Base-by-base conservation (phyloP, 495 filamentous ascomycete genomes). In the Collariella sp. region DNA sequence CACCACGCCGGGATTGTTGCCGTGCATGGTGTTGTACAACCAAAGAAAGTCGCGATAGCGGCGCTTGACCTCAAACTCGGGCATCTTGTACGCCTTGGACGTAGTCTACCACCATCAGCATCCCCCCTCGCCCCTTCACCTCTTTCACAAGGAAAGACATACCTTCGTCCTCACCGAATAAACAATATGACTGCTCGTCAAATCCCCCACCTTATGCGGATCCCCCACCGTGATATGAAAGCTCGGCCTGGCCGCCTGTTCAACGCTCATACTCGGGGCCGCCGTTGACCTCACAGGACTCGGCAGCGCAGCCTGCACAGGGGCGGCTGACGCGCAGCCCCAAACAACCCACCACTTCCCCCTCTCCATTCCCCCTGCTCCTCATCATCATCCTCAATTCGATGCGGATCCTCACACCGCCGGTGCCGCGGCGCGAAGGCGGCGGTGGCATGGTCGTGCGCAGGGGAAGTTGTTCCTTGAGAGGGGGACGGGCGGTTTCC, bases 11-110 rank as follows among this genome's bases (percentile, higher is more conserved):
- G 93, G 93, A 63, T 91, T 96, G 68, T 91, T 97, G 61, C 79
- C 85, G 67, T 96, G 93, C 58, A 98, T 76, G 29, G 86, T 86
- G 54, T 85, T 95, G 63, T 97, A 98, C 19, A 98, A 84, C 93
- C 93, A 98, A 35, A 97, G 73, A 66, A 98, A 97, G 71, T 98
- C 93, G 42, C 93, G 83, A 72, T 96, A 98, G 55, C 93, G 82
- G 54, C 93, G 82, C 60, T 85, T 91, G 55, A 98, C 93, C 19
- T 85, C 82, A 57, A 98, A 98, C 64, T 96, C 89, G 26, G 84
- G 78, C 56, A 87, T 84, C 59, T 85, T 86, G 68, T 96, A 98
- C 34, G 89, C 93, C 72, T 96, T 97, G 3, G 94, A 97, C 6
- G 89, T 85, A 20, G 93, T 98, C 87, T 94, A 59, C 4, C 9